These are phyloP conservation scores for Trichophyton schoenleinii DNA, from an alignment of 2,329 filamentous ascomycete species.

Conservation along the genomic window DNA sequence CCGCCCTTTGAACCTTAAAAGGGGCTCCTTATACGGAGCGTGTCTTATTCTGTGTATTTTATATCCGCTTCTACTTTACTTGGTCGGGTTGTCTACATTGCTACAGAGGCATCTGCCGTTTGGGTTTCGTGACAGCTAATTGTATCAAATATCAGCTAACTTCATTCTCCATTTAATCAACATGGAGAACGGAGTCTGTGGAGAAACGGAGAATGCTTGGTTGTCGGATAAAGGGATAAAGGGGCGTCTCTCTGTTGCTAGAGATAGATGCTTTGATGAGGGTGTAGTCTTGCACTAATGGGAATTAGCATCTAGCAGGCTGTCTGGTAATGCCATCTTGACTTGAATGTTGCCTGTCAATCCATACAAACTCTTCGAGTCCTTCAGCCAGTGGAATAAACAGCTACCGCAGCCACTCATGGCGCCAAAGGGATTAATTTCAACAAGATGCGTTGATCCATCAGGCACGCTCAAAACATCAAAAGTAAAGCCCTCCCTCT, in stretches of 20 bases:
- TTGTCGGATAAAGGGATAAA: too few species aligned
- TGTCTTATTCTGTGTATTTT: neutral
- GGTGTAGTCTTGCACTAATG: too few species aligned
- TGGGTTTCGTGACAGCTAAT: too few species aligned
- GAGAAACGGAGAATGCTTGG: too few species aligned
- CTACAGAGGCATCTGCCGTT: too few species aligned
- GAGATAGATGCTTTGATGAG: too few species aligned
- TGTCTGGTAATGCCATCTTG: neutral
- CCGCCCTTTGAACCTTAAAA: neutral
- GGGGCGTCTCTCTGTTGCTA: too few species aligned
- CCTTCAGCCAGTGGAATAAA: slow-evolving; percentile 36
- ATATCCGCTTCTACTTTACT: neutral
- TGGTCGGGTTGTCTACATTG: too few species aligned
- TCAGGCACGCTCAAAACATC: slow-evolving; percentile 31
- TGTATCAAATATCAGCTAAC: neutral
- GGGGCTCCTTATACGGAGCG: too few species aligned
- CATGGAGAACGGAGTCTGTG: too few species aligned
- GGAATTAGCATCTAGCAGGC: neutral
- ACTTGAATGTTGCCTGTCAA: neutral
- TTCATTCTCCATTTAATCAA: neutral
- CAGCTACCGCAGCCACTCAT: slow-evolving; percentile 35
- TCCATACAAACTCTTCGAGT: slow-evolving; percentile 29
- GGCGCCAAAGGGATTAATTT: slow-evolving; percentile 37
- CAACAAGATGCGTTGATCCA: slow-evolving; percentile 24
- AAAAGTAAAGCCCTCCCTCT: slow-evolving; percentile 32